These are phyloP conservation scores for Ciborinia camelliae DNA, from an alignment of 2,329 filamentous ascomycete species.

Conservation along the genomic window DNA sequence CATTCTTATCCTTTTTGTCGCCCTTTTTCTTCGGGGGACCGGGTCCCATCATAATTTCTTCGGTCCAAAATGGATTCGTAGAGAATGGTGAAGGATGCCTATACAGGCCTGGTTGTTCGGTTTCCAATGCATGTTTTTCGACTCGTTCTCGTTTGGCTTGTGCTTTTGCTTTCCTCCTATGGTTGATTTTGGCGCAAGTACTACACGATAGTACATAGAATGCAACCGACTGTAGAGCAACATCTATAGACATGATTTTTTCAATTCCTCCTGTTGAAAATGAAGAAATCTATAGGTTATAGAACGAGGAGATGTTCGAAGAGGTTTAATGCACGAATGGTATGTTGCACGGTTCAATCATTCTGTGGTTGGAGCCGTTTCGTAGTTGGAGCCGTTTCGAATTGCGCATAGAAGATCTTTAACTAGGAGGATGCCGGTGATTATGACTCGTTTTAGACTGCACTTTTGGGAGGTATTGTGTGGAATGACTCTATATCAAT, in stretches of 20 bases:
- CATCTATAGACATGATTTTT: slow-evolving; percentile 49
- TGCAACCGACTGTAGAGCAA: slow-evolving; percentile 69
- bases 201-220: slow-evolving; percentile 77
- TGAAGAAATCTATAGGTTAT: not conserved
- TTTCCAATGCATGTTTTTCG: slow-evolving; percentile 61
- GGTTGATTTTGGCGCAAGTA: slow-evolving; percentile 69
- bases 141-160: slow-evolving; percentile 66
- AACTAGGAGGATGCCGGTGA: not conserved
- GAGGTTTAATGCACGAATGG: slow-evolving; percentile 16
- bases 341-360: slow-evolving; percentile 12
- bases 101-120: slow-evolving; percentile 70
- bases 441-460: not conserved
- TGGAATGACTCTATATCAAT: not conserved
- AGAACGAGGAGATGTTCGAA: not conserved
- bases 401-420: not conserved
- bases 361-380: slow-evolving; percentile 9
- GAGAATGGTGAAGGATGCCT: slow-evolving; percentile 77
- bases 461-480: not conserved
- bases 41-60: slow-evolving; percentile 82
- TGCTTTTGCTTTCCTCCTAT: slow-evolving; percentile 66
- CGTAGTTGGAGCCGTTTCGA: slow-evolving; percentile 11
- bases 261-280: not conserved
- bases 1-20: slow-evolving; percentile 48
- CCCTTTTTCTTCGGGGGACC: slow-evolving; percentile 63
- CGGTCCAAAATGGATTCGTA: slow-evolving; percentile 84